Evolutionary conservation across 768 basidiomycete genomes (phyloP), one percentile per base, ranked within the genome.

Genomic region (Russula abietina): DNA sequence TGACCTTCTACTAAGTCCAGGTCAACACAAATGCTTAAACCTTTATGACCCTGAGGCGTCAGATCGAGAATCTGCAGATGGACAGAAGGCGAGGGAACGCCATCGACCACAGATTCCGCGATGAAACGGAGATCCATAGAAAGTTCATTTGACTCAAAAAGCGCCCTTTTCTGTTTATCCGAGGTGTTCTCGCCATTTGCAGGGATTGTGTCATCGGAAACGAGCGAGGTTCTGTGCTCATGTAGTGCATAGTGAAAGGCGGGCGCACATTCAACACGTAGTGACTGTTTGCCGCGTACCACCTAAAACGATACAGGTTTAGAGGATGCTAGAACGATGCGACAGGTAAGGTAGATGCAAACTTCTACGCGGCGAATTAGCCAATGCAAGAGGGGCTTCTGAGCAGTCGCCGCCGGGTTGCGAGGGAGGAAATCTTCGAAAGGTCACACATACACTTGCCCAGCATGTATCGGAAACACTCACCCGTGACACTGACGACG

Each of bases 181-280:
- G 58, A 74, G 45, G 63, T 55, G 45, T 68, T 58, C 60, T 63
- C 49, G 38, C 61, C 57, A 19, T 62, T 46, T 50, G 65, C 60
- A 32, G 74, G 67, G 73, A 78, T 52, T 52, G 81, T 76, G 69
- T 79, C 67, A 69, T 87, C 84, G 19, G 76, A 70, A 58, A 84
- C 66, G 67, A 85, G 77, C 32, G 78, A 72, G 1, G 89, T 88
- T 9, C 78, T 82, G 73, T 98, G 96, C 2, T 78, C 54, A 53
- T 85, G 81, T 14, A 89, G 81, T 0, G 93, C 94, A 69, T 99
- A 99, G 73, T 97, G 88, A 83, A 99, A 99, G 0, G 94, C 96
- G 0, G 96, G 96, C 0, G 92, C 93, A 69, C 92, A 94, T 76
- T 98, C 91, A 73, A 98, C 81, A 61, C 83, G 80, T 57, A 96